Evolutionary conservation across 345 rosid genomes (phyloP), one percentile per base, ranked within the genome.

Genomic region (Lagerstroemia speciosa): DNA sequence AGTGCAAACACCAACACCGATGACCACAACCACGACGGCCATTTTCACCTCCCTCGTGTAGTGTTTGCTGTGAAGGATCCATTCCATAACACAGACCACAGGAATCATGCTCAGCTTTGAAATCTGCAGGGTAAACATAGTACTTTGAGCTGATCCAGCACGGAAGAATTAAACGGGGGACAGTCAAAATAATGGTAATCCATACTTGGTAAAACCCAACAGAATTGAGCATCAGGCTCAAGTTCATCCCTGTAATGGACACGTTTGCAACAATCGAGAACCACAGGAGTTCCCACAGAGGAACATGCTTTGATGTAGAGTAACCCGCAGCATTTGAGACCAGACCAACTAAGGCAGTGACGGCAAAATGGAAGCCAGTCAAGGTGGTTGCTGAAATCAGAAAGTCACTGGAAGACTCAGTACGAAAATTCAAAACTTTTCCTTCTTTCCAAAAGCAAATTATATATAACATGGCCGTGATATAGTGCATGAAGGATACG

Each of bases 41-140:
- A 85, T 70, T 67, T 90, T 93, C 50, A 93, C 91, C 86, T 85
- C 90, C 72, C 64, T 85, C 0, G 85, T 86, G 78, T 89, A 93
- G 67, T 84, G 90, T 58, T 93, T 93, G 76, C 66, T 83, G 81
- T 93, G 96, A 34, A 93, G 80, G 69, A 93, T 84, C 98, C 98
- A 90, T 76, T 93, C 98, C 96, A 93, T 72, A 41, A 93, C 82
- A 66, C 98, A 90, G 8, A 93, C 97, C 62, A 93, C 98, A 6
- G 98, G 98, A 78, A 93, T 93, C 98, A 93, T 93, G 72, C 96
- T 90, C 73, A 93, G 83, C 72, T 93, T 93, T 65, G 98, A 93
- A 74, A 93, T 93, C 98, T 93, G 81, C 19, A 32, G 48, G 60
- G 57, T 50, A 67, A 31, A 74, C 32, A 43, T 34, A 32, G 43